These are phyloP conservation scores for Termitomyces heimii DNA, from an alignment of 768 basidiomycete genomes.

Conservation along the genomic window DNA sequence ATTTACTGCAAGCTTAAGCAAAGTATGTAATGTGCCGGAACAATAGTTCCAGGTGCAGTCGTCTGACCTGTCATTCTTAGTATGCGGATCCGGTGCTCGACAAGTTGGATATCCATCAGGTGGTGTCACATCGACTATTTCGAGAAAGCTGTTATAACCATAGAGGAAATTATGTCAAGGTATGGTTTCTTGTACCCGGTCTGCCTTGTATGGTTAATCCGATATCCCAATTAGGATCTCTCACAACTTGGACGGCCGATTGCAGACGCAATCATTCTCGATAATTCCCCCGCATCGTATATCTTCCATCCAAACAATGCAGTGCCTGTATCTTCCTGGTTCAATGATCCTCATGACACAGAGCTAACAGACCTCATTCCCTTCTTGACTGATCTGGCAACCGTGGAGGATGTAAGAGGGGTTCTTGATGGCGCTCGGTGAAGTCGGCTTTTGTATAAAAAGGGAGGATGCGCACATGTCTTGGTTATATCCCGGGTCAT, in stretches of 20 bases:
- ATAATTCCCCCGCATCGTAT: conserved; percentile 98
- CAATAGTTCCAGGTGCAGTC: background rate
- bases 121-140: conserved; percentile 92
- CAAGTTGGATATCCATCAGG: conserved; percentile 89
- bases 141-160: conserved; percentile 99
- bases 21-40: conserved; percentile 45
- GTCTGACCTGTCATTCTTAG: conserved; percentile 32
- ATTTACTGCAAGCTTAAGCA: conserved; percentile 96
- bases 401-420: conserved; percentile 87
- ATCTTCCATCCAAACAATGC: conserved; percentile 99
- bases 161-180: conserved; percentile 99
- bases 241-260: conserved; percentile 96
- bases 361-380: conserved; percentile 94
- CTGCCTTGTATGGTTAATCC: background rate
- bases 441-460: conserved; percentile 8
- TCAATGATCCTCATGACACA: conserved; percentile 98
- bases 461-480: conserved; percentile 10
- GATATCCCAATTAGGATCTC: conserved; percentile 60
- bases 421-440: conserved; percentile 83
- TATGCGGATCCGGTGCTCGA: conserved; percentile 99
- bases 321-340: conserved; percentile 98
- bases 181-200: conserved; percentile 19
- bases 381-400: conserved; percentile 83
- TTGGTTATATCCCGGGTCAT: conserved; percentile 10
- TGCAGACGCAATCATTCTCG: conserved; percentile 92